phyloP scores from a whole-genome alignment of 1,284 basidiomycete species.

The Rhodotorula mucilaginosa region DNA sequence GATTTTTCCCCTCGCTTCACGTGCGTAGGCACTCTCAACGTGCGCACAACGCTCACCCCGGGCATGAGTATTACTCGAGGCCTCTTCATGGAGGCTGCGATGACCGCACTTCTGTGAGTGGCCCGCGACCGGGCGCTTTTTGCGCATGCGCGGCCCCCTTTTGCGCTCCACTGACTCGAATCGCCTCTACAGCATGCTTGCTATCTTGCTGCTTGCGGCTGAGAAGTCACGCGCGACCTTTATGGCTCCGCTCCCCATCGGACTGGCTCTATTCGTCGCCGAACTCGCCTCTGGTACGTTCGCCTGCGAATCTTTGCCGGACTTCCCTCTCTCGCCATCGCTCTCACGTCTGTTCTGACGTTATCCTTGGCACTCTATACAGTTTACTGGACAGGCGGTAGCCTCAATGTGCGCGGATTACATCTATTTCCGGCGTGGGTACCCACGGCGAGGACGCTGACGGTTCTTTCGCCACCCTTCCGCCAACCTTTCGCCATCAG shows the following conservation, averaged over 20 bases:
- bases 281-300: slow-evolving; percentile 56
- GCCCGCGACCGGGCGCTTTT: neutral
- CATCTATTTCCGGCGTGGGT: too few relatives aligned
- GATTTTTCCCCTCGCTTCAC: neutral
- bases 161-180: slow-evolving; percentile 39
- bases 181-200: too few relatives aligned
- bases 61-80: slow-evolving; percentile 7
- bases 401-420: neutral
- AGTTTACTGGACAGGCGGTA: neutral
- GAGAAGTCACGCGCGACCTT: slow-evolving; percentile 62
- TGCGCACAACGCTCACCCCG: neutral
- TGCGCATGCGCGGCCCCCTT: neutral
- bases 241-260: slow-evolving; percentile 64
- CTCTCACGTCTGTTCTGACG: neutral
- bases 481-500: neutral
- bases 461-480: too few relatives aligned
- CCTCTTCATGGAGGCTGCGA: slow-evolving; percentile 49
- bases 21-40: slow-evolving; percentile 11
- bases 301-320: slow-evolving; percentile 36
- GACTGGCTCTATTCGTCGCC: slow-evolving; percentile 62
- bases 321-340: too few relatives aligned
- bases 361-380: too few relatives aligned
- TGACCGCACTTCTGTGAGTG: slow-evolving; percentile 9
- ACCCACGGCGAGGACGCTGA: too few relatives aligned
- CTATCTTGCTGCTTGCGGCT: slow-evolving; percentile 34